Conservation (phyloP, 352 stramenopile genomes). For the Globisporangium splendens region DNA sequence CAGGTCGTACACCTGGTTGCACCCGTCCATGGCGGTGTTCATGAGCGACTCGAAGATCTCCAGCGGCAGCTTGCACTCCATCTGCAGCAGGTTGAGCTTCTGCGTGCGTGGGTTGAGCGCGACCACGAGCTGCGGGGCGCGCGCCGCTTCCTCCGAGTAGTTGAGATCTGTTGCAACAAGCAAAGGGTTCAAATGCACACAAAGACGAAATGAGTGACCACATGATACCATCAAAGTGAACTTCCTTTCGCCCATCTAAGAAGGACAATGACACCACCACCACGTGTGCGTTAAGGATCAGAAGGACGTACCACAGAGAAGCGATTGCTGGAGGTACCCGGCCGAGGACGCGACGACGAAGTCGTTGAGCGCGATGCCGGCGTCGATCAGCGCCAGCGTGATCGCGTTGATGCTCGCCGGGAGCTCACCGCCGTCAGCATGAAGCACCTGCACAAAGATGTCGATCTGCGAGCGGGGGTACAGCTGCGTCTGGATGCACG, state of each 20-base stretch:
- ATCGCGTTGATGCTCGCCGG: constrained; percentile 89
- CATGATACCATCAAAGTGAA: too few relatives aligned
- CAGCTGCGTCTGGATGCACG: constrained; percentile 88
- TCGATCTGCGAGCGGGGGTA: constrained; percentile 92
- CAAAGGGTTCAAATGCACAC: neutral
- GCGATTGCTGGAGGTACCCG: constrained; percentile 87
- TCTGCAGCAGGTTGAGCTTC: constrained; percentile 86
- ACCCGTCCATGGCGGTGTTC: constrained; percentile 71
- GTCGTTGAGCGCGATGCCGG: constrained; percentile 89
- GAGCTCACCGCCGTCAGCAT: constrained; percentile 88
- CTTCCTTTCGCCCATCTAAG: too few relatives aligned
- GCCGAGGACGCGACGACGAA: constrained; percentile 89
- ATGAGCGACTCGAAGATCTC: constrained; percentile 89
- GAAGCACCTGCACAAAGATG: constrained; percentile 90
- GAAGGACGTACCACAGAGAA: constrained; percentile 66
- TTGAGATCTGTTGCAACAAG: constrained; percentile 74
- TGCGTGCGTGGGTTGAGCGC: constrained; percentile 86
- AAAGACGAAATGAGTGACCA: too few relatives aligned
- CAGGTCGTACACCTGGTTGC: constrained; percentile 83
- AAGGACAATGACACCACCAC: too few relatives aligned
- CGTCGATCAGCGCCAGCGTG: constrained; percentile 88
- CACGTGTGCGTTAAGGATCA: neutral
- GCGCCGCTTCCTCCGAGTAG: constrained; percentile 86
- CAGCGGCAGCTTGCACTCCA: constrained; percentile 88
- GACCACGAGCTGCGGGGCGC: constrained; percentile 83